Evolutionary conservation across 1,284 basidiomycete genomes (phyloP).

Genomic region (Chalciporus sp.): DNA sequence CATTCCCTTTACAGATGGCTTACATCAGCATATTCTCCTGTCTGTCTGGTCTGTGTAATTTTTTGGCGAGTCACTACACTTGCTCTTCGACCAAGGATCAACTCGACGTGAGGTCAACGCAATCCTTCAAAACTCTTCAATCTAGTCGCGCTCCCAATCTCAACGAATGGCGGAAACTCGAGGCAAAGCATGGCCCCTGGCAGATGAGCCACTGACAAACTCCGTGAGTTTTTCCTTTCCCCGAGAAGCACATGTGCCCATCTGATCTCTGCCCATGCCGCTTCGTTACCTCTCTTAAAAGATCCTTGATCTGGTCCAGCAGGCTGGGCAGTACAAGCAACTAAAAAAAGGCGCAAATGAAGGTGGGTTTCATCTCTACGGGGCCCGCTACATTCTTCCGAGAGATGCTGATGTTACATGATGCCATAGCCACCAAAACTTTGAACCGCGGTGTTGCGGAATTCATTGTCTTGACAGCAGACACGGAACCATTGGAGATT

Average conservation of each 20-base stretch:
- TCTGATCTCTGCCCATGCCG: neutral
- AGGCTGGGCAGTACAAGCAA: constrained; percentile 93
- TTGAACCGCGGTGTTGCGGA: constrained; percentile 98
- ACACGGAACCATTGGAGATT: constrained; percentile 98
- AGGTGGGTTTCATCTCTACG: constrained; percentile 47
- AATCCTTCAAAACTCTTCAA: neutral
- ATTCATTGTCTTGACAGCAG: constrained; percentile 97
- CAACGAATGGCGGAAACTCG: constrained; percentile 57
- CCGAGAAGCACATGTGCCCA: neutral
- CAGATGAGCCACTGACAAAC: constrained; percentile 90
- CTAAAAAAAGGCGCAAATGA: constrained; percentile 99
- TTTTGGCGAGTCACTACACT: neutral
- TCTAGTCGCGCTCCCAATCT: constrained; percentile 3
- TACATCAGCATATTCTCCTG: constrained; percentile 16
- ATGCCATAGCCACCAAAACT: constrained; percentile 83
- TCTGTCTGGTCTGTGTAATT: neutral
- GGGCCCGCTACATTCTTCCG: neutral
- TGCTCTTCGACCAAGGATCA: constrained; percentile 74
- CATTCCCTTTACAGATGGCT: neutral
- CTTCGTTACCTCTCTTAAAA: constrained; percentile 33
- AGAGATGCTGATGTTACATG: constrained; percentile 7
- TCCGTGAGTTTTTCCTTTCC: constrained; percentile 58
- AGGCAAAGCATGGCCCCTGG: constrained; percentile 92
- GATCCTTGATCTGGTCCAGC: constrained; percentile 90
- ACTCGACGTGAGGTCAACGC: constrained; percentile 68